Percentiles rank a stretch among this genome's conserved stretches.
These are phyloP conservation scores for Dentipellis fragilis DNA, from an alignment of 768 basidiomycete species.

Conservation along the genomic window DNA sequence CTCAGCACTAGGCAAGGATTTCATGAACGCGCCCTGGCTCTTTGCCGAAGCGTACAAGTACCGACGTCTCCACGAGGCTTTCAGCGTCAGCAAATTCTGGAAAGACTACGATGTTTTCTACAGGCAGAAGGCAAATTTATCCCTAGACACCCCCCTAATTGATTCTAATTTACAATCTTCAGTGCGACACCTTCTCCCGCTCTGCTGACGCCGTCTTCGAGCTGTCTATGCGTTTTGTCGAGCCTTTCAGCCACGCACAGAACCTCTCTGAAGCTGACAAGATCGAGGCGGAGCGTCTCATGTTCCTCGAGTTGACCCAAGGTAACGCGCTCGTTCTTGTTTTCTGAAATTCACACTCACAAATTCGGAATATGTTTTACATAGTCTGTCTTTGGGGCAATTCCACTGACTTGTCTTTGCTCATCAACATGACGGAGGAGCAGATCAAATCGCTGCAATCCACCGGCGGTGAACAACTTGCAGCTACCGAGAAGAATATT, in stretches of 20 bases:
- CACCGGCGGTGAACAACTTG: constrained; percentile 90
- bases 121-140: constrained; percentile 63
- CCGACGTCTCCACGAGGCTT: constrained; percentile 85
- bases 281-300: constrained; percentile 64
- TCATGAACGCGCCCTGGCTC: constrained; percentile 94
- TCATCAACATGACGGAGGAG: constrained; percentile 97
- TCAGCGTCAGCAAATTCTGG: constrained; percentile 87
- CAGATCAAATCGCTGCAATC: constrained; percentile 96
- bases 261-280: constrained; percentile 42
- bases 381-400: constrained; percentile 96
- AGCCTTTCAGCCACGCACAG: constrained; percentile 61
- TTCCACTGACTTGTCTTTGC: constrained; percentile 87
- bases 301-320: constrained; percentile 92
- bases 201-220: constrained; percentile 91
- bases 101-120: constrained; percentile 90
- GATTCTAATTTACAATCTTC: neutral
- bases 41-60: constrained; percentile 96
- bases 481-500: constrained; percentile 94
- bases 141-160: neutral
- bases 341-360: neutral
- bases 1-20: constrained; percentile 55
- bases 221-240: constrained; percentile 82
- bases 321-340: constrained; percentile 29
- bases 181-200: constrained; percentile 94
- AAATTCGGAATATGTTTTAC: too few species aligned